Percentiles rank a stretch among this genome's conserved stretches.
Evolutionary conservation across 306 rosid genomes (phyloP).

Genomic region (Macrotyloma uniflorum): DNA sequence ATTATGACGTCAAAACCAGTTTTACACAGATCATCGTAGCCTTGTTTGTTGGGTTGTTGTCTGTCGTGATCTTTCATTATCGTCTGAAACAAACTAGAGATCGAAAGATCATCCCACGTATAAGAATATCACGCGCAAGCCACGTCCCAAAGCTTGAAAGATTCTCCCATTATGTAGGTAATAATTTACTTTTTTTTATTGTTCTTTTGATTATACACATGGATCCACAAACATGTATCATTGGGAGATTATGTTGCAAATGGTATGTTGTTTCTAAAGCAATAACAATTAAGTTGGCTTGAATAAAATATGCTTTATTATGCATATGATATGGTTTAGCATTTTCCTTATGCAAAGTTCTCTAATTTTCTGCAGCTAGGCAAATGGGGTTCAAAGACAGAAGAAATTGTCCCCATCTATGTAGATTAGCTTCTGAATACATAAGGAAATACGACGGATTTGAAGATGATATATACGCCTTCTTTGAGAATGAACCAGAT

Average conservation of each 20-base stretch:
- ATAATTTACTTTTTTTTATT: slow-evolving; percentile 11
- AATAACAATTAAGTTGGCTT: neutral
- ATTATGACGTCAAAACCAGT: slow-evolving; percentile 53
- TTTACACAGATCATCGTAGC: slow-evolving; percentile 56
- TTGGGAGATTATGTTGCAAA: neutral
- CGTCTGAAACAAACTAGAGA: slow-evolving; percentile 53
- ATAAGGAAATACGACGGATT: slow-evolving; percentile 74
- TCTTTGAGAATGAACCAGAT: slow-evolving; percentile 71
- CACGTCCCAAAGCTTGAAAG: slow-evolving; percentile 76
- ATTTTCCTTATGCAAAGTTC: neutral
- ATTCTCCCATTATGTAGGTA: slow-evolving; percentile 96
- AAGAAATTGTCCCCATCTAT: slow-evolving; percentile 73
- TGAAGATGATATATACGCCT: slow-evolving; percentile 83
- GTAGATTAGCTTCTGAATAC: slow-evolving; percentile 87
- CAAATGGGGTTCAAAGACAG: slow-evolving; percentile 91
- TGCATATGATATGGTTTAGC: no score
- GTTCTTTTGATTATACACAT: neutral
- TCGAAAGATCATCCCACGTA: slow-evolving; percentile 69
- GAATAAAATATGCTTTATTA: no score
- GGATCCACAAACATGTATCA: slow-evolving; percentile 15
- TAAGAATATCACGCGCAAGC: slow-evolving; percentile 58
- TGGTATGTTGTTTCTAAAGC: neutral
- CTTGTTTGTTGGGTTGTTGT: slow-evolving; percentile 61
- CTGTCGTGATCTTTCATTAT: slow-evolving; percentile 53
- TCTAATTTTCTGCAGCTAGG: slow-evolving; percentile 73